These are phyloP conservation scores for Madurella fahalii DNA, from an alignment of 2,329 filamentous ascomycete species.

Conservation along the genomic window DNA sequence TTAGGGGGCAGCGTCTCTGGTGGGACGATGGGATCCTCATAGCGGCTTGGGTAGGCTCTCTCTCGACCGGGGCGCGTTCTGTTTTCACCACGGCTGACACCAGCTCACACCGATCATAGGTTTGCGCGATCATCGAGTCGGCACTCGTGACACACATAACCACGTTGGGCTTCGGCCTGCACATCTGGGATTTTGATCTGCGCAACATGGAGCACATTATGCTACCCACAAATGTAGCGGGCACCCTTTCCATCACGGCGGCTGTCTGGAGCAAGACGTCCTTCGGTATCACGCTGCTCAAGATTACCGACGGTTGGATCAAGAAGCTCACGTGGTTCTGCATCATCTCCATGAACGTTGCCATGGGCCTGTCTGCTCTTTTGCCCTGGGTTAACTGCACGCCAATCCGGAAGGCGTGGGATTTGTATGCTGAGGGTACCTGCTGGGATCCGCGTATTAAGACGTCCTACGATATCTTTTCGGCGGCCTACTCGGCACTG, in stretches of 20 bases:
- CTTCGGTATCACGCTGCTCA: constrained; percentile 36
- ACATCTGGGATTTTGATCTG: constrained; percentile 26
- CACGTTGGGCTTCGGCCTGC: constrained; percentile 23
- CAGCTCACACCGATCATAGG: neutral
- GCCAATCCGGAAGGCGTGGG: constrained; percentile 25
- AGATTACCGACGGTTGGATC: constrained; percentile 29
- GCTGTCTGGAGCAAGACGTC: constrained; percentile 37
- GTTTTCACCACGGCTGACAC: neutral
- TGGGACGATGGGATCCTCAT: constrained; percentile 26
- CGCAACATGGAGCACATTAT: constrained; percentile 8
- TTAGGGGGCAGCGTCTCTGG: constrained; percentile 21
- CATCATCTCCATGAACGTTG: constrained; percentile 30
- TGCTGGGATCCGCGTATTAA: constrained; percentile 26
- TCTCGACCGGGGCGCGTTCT: neutral
- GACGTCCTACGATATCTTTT: constrained; percentile 24
- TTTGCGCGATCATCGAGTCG: constrained; percentile 16
- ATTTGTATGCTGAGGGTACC: constrained; percentile 15
- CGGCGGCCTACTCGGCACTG: constrained; percentile 22
- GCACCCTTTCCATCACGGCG: constrained; percentile 29
- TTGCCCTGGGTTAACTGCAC: constrained; percentile 27
- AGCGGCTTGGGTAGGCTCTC: constrained; percentile 22
- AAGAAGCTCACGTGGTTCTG: constrained; percentile 31
- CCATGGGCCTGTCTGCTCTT: constrained; percentile 25
- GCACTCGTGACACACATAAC: constrained; percentile 15
- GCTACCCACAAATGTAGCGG: constrained; percentile 18